phyloP scores from a whole-genome alignment of 2,329 filamentous ascomycete species.

The Exophiala spinifera region DNA sequence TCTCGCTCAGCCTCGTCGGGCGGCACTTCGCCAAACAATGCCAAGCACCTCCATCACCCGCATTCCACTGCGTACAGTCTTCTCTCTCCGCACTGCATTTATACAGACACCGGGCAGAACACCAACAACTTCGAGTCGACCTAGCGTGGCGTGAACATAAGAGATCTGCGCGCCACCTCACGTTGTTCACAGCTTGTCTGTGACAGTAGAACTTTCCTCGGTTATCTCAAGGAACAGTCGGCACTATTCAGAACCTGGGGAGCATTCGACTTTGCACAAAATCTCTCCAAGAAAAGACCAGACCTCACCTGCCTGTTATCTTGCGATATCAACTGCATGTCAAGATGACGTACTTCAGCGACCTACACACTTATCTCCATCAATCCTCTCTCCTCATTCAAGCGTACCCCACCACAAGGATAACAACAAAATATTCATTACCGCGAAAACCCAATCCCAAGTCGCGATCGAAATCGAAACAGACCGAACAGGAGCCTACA shows the following conservation, averaged over 20 bases:
- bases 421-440: slow-evolving; percentile 81
- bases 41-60: background rate
- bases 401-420: slow-evolving; percentile 77
- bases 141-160: too few relatives aligned
- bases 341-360: slow-evolving; percentile 74
- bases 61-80: background rate
- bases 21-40: background rate
- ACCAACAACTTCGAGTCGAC: background rate
- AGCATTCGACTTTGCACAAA: background rate
- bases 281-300: background rate
- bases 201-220: too few relatives aligned
- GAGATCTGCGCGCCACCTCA: too few relatives aligned
- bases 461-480: slow-evolving; percentile 35
- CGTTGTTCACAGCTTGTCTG: too few relatives aligned
- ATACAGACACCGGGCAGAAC: background rate
- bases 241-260: too few relatives aligned
- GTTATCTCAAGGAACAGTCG: too few relatives aligned
- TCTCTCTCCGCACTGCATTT: background rate
- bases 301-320: background rate
- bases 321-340: background rate
- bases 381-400: slow-evolving; percentile 82
- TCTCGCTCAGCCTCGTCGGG: too few relatives aligned
- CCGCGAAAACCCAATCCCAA: slow-evolving; percentile 34
- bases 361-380: slow-evolving; percentile 86
- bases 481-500: slow-evolving; percentile 19